phyloP scores from a whole-genome alignment of 164 flowering plant species.

The Kalanchoe fedtschenkoi region DNA sequence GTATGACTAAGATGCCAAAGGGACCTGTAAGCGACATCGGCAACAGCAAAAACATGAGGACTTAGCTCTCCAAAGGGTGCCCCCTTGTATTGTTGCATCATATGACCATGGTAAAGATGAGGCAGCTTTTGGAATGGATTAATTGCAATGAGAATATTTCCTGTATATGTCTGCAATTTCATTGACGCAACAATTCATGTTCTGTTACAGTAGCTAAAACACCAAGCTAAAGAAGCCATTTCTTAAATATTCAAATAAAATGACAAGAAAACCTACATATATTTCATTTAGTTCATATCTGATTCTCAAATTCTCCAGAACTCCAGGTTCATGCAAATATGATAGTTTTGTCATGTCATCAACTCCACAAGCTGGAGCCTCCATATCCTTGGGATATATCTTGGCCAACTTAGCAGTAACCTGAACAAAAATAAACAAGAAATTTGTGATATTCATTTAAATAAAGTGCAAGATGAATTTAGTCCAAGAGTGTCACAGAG shows the following conservation, averaged over 20 bases:
- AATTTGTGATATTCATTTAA: neutral
- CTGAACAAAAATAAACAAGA: constrained; percentile 13
- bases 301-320: constrained; percentile 34
- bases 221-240: neutral
- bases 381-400: constrained; percentile 48
- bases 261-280: constrained; percentile 25
- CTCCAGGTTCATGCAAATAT: constrained; percentile 59
- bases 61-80: constrained; percentile 52
- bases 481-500: neutral
- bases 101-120: constrained; percentile 36
- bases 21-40: constrained; percentile 49
- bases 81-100: constrained; percentile 58
- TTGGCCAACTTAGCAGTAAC: constrained; percentile 33
- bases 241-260: neutral
- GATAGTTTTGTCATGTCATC: constrained; percentile 68
- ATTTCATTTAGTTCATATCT: constrained; percentile 61
- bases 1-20: neutral
- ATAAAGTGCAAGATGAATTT: neutral
- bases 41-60: constrained; percentile 55
- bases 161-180: constrained; percentile 38
- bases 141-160: constrained; percentile 46
- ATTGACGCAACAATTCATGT: neutral
- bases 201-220: neutral
- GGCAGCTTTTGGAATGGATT: constrained; percentile 48
- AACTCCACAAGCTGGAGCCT: constrained; percentile 62